phyloP scores from a whole-genome alignment of 768 basidiomycete species.

The Pholiota conissans region DNA sequence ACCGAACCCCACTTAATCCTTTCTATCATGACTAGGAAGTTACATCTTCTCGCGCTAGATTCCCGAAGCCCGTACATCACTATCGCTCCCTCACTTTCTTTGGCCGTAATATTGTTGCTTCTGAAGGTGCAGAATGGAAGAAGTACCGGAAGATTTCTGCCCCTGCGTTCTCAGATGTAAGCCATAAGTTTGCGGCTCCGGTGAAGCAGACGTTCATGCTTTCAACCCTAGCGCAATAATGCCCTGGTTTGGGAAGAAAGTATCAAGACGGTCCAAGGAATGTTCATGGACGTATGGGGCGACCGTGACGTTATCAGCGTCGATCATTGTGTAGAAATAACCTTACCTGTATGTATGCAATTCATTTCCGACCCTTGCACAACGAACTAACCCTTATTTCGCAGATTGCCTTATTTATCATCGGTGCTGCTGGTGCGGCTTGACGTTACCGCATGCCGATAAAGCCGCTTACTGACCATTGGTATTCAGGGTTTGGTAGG shows the following conservation, averaged over 20 bases:
- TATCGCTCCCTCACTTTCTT: constrained; percentile 50
- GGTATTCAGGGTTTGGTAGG: constrained; percentile 48
- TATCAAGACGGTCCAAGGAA: constrained; percentile 37
- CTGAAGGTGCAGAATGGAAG: constrained; percentile 68
- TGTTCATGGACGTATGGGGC: constrained; percentile 51
- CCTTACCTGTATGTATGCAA: constrained; percentile 50
- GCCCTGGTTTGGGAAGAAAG: constrained; percentile 51
- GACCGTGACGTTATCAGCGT: constrained; percentile 36
- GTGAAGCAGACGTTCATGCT: neutral
- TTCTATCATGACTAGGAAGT: constrained; percentile 41
- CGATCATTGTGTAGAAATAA: constrained; percentile 51
- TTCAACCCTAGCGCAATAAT: constrained; percentile 37
- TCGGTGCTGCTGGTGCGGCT: constrained; percentile 48
- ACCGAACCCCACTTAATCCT: neutral
- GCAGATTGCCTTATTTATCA: constrained; percentile 56
- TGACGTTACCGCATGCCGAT: neutral
- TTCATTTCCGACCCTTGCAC: neutral
- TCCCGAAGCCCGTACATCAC: constrained; percentile 53
- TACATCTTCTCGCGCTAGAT: constrained; percentile 45
- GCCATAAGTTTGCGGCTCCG: constrained; percentile 3
- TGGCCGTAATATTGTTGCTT: constrained; percentile 63
- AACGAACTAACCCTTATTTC: neutral
- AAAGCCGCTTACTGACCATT: neutral
- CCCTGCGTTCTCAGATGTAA: constrained; percentile 65
- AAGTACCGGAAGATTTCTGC: constrained; percentile 61